Evolutionary conservation across 1,139 yeast species (phyloP).

Genomic region (Hyphopichia burtonii): DNA sequence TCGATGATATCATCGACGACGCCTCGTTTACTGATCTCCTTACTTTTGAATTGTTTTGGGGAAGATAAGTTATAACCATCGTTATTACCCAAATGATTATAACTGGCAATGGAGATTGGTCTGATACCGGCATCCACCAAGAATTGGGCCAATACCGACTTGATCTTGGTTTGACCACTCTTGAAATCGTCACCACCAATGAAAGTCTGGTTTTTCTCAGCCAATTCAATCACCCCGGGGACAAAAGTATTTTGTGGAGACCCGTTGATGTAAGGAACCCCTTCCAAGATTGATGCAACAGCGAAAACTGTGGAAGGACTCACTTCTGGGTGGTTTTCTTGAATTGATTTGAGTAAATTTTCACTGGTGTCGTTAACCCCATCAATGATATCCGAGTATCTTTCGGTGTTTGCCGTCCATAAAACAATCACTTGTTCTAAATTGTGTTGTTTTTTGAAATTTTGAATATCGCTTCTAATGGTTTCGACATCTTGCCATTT

Average conservation of each 20-base stretch:
- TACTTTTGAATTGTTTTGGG: conserved; percentile 90
- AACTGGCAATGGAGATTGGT: conserved; percentile 91
- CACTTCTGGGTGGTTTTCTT: conserved; percentile 76
- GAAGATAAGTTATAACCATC: conserved; percentile 93
- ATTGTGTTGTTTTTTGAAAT: conserved; percentile 68
- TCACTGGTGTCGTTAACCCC: conserved; percentile 91
- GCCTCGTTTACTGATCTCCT: conserved; percentile 90
- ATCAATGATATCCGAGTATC: conserved; percentile 73
- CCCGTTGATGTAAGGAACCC: conserved; percentile 89
- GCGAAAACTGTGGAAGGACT: conserved; percentile 93
- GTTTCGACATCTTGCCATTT: conserved; percentile 92
- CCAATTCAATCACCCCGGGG: conserved; percentile 90
- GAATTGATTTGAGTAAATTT: conserved; percentile 71
- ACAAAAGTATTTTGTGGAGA: conserved; percentile 97
- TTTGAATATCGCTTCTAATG: conserved; percentile 78
- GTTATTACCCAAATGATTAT: conserved; percentile 95
- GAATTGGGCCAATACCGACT: conserved; percentile 93
- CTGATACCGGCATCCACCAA: conserved; percentile 97
- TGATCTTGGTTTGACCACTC: conserved; percentile 93
- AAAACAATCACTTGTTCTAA: conserved; percentile 87
- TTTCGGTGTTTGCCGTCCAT: conserved; percentile 98
- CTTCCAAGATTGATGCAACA: conserved; percentile 86
- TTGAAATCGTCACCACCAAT: conserved; percentile 98
- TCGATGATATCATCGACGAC: conserved; percentile 95
- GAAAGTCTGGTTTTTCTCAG: conserved; percentile 72